Conservation (phyloP, 768 basidiomycete genomes). For the Boletus speciosus region DNA sequence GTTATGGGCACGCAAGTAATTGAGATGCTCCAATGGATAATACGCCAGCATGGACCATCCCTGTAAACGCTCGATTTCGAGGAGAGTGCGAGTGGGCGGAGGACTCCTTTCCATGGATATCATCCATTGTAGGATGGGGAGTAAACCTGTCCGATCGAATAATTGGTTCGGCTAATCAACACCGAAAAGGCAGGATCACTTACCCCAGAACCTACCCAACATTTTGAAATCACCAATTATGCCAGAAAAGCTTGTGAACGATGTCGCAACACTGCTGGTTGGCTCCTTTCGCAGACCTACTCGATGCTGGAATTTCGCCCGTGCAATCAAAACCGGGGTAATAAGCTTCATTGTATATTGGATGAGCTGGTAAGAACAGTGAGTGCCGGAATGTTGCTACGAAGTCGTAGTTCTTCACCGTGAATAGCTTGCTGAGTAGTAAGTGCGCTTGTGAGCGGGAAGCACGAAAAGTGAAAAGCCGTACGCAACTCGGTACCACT, state of each 20-base stretch:
- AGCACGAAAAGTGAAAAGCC: constrained; percentile 5
- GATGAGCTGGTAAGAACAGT: constrained; percentile 48
- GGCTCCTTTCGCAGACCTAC: constrained; percentile 55
- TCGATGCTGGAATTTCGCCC: constrained; percentile 66
- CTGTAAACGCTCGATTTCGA: constrained; percentile 77
- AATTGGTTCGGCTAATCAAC: neutral
- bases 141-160: constrained; percentile 48
- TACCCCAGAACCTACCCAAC: constrained; percentile 80
- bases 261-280: constrained; percentile 50
- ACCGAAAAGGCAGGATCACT: constrained; percentile 18
- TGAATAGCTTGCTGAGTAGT: constrained; percentile 63
- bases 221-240: constrained; percentile 66
- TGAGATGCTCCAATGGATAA: constrained; percentile 77
- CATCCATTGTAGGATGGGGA: constrained; percentile 79
- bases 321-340: constrained; percentile 59
- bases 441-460: constrained; percentile 8
- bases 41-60: constrained; percentile 71
- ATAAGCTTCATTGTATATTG: constrained; percentile 73
- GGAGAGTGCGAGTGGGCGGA: constrained; percentile 64
- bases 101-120: constrained; percentile 69
- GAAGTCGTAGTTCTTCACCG: constrained; percentile 39
- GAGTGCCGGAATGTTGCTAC: neutral
- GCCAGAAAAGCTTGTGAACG: constrained; percentile 51
- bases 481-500: constrained; percentile 79
- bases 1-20: constrained; percentile 58